These are phyloP conservation scores for Pachyrhizus erosus DNA, from an alignment of 306 rosid genomes.

Conservation along the genomic window DNA sequence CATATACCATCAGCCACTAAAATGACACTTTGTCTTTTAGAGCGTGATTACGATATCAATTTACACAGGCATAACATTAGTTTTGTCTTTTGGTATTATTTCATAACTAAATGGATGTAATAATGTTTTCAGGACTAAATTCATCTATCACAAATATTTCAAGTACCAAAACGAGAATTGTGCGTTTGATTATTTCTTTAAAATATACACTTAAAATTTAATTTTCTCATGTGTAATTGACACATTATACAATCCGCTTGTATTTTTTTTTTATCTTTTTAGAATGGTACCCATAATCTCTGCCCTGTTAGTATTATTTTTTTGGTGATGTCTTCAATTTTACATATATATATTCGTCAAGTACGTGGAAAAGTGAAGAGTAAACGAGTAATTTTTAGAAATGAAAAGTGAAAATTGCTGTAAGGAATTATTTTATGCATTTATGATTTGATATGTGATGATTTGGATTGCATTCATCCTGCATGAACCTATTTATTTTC, in stretches of 20 bases:
- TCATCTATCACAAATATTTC: neutral
- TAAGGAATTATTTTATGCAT: conserved; percentile 37
- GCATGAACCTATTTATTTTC: conserved; percentile 70
- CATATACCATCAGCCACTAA: conserved; percentile 28
- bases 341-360: neutral
- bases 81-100: too few relatives aligned
- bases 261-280: neutral
- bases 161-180: neutral
- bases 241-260: neutral
- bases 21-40: conserved; percentile 1
- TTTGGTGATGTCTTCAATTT: neutral
- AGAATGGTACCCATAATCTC: neutral
- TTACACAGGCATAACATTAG: too few relatives aligned
- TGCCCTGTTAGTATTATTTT: neutral
- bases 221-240: neutral
- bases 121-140: neutral
- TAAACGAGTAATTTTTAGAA: neutral
- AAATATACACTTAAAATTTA: neutral
- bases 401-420: conserved; percentile 31
- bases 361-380: neutral
- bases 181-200: neutral
- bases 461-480: conserved; percentile 54
- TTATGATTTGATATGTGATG: conserved; percentile 53
- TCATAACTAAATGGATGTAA: neutral
- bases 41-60: neutral